Conservation (phyloP, 192 early-diverging fungal species). For the Oehlia diaphana region DNA sequence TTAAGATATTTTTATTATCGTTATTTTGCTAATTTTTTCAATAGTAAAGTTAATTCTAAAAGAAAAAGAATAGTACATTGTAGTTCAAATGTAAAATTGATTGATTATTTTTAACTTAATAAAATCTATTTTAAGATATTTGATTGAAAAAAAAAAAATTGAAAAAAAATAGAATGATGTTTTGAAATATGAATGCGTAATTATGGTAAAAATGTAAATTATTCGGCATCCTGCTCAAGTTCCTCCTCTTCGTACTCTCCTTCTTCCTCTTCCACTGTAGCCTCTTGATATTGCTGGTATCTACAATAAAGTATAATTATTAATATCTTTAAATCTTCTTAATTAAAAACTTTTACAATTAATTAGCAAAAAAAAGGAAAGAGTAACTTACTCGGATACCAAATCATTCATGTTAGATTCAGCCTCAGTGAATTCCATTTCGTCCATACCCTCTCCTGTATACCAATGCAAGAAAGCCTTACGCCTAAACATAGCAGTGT, state of each 20-base stretch:
- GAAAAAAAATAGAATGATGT: too few species aligned
- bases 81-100: too few species aligned
- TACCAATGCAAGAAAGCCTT: constrained; percentile 98
- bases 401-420: constrained; percentile 98
- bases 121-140: too few species aligned
- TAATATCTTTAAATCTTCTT: too few species aligned
- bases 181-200: background rate
- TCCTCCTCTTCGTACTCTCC: constrained; percentile 52
- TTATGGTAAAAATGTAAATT: background rate
- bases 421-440: constrained; percentile 96
- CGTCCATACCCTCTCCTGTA: constrained; percentile 94
- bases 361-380: too few species aligned
- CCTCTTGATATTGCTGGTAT: constrained; percentile 93
- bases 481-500: constrained; percentile 88
- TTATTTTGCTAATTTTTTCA: too few species aligned
- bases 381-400: constrained; percentile 74
- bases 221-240: constrained; percentile 32
- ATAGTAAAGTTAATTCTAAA: too few species aligned
- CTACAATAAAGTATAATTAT: background rate
- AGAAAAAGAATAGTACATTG: too few species aligned
- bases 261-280: constrained; percentile 71
- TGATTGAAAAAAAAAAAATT: too few species aligned
- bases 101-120: too few species aligned
- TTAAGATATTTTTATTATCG: too few species aligned
- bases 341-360: too few species aligned